These are phyloP conservation scores for Quillaja saponaria DNA, from an alignment of 306 rosid genomes.

Conservation along the genomic window DNA sequence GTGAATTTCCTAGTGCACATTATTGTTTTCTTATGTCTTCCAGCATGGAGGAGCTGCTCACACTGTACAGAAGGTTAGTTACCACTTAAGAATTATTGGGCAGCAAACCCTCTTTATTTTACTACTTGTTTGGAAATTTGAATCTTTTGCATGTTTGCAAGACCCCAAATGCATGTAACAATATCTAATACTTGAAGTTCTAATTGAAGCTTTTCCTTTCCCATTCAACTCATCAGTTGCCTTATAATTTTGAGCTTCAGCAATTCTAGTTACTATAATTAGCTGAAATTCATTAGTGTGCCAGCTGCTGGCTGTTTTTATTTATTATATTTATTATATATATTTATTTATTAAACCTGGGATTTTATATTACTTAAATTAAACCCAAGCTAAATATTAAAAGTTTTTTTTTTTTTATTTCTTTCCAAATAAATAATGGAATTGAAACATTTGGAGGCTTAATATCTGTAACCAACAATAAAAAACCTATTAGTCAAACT, in stretches of 20 bases:
- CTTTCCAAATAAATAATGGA: no score
- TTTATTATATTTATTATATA: not conserved
- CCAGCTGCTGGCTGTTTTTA: not conserved
- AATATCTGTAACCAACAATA: no score
- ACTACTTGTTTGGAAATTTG: not conserved
- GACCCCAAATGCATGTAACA: not conserved
- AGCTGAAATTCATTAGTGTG: not conserved
- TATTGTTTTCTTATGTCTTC: not conserved
- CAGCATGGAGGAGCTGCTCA: constrained; percentile 26
- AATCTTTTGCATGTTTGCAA: not conserved
- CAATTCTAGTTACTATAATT: not conserved
- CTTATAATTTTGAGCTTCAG: not conserved
- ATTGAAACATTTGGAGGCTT: no score
- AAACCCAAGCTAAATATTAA: no score
- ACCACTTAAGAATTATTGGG: not conserved
- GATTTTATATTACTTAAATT: not conserved
- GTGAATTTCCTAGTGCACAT: not conserved
- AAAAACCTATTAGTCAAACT: no score
- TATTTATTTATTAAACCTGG: not conserved
- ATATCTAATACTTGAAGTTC: no score
- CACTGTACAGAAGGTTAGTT: constrained; percentile 28
- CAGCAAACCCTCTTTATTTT: not conserved
- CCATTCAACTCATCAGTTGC: not conserved
- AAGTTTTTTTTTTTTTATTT: no score
- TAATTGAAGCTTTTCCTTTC: no score